phyloP scores from a whole-genome alignment of 345 rosid genomes.

The Stellera chamaejasme region DNA sequence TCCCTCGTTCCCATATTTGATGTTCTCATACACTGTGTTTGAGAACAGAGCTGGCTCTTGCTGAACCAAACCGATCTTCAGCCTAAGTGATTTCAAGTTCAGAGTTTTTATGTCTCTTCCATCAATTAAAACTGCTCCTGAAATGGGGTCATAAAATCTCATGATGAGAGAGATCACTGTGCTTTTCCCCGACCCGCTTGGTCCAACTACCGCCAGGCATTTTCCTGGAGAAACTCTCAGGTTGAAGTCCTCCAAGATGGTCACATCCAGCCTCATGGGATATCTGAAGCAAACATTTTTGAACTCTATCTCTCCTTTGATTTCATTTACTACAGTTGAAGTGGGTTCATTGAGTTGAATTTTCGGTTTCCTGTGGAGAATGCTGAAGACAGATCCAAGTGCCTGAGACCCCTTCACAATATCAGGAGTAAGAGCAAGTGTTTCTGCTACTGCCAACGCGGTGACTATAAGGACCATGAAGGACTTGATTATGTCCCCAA shows the following conservation, averaged over 20 bases:
- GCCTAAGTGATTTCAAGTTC: slow-evolving; percentile 60
- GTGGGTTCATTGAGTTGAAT: slow-evolving; percentile 35
- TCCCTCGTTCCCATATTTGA: slow-evolving; percentile 53
- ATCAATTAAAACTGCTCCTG: slow-evolving; percentile 49
- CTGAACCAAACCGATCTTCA: slow-evolving; percentile 56
- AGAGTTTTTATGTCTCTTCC: slow-evolving; percentile 45
- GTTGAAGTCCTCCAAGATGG: slow-evolving; percentile 41
- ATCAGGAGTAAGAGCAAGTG: slow-evolving; percentile 81
- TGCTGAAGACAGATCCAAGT: slow-evolving; percentile 55
- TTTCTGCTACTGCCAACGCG: slow-evolving; percentile 58
- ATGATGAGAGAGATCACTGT: slow-evolving; percentile 55
- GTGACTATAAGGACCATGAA: slow-evolving; percentile 68
- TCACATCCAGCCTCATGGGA: slow-evolving; percentile 55
- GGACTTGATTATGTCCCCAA: slow-evolving; percentile 47
- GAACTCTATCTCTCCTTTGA: slow-evolving; percentile 56
- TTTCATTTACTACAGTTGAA: slow-evolving; percentile 26
- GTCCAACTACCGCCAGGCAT: slow-evolving; percentile 74
- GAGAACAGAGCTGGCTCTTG: slow-evolving; percentile 85
- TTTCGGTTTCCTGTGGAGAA: slow-evolving; percentile 45
- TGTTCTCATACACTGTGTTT: slow-evolving; percentile 61
- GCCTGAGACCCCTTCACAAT: slow-evolving; percentile 87
- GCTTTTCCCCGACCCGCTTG: slow-evolving; percentile 86
- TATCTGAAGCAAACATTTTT: slow-evolving; percentile 54
- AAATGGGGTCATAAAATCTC: slow-evolving; percentile 65
- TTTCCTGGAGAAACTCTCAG: slow-evolving; percentile 45